Conservation (phyloP, 768 basidiomycete genomes). For the Lactifluus echinatus region DNA sequence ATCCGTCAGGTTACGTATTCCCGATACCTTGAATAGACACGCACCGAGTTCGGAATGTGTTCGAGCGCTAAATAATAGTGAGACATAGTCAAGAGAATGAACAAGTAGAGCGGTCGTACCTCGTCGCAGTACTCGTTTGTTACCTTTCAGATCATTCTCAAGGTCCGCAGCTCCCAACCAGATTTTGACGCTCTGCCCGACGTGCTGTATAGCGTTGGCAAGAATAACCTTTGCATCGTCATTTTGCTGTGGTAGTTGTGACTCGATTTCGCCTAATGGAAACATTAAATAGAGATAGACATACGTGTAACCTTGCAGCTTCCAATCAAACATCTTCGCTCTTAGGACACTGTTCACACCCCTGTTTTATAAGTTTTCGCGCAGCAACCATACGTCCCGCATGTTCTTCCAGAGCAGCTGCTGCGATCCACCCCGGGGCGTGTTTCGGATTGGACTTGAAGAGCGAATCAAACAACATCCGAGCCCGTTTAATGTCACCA, state of each 20-base stretch:
- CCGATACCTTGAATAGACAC: too few species aligned
- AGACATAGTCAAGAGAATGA: neutral
- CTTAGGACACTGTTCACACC: conserved; percentile 93
- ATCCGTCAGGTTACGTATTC: too few species aligned
- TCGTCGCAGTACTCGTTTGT: conserved; percentile 89
- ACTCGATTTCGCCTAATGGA: neutral
- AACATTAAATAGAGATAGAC: conserved; percentile 27
- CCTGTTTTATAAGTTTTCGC: conserved; percentile 84
- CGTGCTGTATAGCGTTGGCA: conserved; percentile 89
- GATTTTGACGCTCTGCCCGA: conserved; percentile 90
- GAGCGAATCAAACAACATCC: conserved; percentile 92
- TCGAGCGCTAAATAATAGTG: conserved; percentile 65
- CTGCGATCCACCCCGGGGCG: conserved; percentile 97
- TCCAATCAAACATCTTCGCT: conserved; percentile 99
- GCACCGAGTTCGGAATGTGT: conserved; percentile 94
- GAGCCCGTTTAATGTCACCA: conserved; percentile 95
- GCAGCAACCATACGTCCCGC: conserved; percentile 95
- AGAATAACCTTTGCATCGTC: conserved; percentile 93
- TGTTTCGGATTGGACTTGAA: conserved; percentile 98
- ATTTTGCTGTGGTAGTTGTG: conserved; percentile 46
- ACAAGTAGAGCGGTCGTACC: conserved; percentile 36
- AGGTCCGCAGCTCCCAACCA: conserved; percentile 93
- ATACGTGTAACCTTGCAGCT: conserved; percentile 85
- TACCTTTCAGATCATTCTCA: conserved; percentile 75
- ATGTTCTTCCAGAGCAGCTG: conserved; percentile 91